Evolutionary conservation across 2,329 filamentous ascomycete genomes (phyloP).

Genomic region (Neofusicoccum sp.): DNA sequence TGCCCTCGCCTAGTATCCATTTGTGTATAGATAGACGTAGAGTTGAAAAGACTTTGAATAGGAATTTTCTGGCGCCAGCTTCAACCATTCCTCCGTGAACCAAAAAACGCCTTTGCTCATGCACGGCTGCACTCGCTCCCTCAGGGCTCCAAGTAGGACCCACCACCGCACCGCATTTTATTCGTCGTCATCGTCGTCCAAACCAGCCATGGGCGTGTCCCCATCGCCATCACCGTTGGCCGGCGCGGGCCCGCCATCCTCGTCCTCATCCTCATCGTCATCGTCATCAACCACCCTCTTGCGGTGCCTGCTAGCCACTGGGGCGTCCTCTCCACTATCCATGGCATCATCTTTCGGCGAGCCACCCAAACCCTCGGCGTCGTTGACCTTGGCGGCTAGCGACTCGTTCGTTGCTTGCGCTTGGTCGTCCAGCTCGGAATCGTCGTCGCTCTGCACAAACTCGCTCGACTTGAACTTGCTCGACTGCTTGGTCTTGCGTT

Average conservation of each 20-base stretch:
- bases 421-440: conserved; percentile 18
- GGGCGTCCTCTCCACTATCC: conserved; percentile 14
- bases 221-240: conserved; percentile 14
- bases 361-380: conserved; percentile 28
- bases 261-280: conserved; percentile 21
- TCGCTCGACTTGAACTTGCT: conserved; percentile 84
- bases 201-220: conserved; percentile 12
- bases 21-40: neutral
- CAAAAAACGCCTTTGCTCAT: conserved; percentile 11
- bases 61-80: conserved; percentile 1
- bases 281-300: conserved; percentile 21
- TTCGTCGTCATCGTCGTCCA: conserved; percentile 1
- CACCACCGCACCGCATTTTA: neutral
- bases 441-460: conserved; percentile 75
- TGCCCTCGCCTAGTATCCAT: neutral
- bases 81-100: neutral
- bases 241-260: neutral
- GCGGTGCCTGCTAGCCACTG: conserved; percentile 14
- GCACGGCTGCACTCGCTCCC: neutral
- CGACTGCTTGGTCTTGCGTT: conserved; percentile 48
- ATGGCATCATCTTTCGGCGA: conserved; percentile 22
- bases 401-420: conserved; percentile 15
- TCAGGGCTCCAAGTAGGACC: neutral
- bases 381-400: conserved; percentile 17
- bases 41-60: neutral